Base-by-base conservation (phyloP, 1,284 basidiomycete species). In the Vanrija sp. region DNA sequence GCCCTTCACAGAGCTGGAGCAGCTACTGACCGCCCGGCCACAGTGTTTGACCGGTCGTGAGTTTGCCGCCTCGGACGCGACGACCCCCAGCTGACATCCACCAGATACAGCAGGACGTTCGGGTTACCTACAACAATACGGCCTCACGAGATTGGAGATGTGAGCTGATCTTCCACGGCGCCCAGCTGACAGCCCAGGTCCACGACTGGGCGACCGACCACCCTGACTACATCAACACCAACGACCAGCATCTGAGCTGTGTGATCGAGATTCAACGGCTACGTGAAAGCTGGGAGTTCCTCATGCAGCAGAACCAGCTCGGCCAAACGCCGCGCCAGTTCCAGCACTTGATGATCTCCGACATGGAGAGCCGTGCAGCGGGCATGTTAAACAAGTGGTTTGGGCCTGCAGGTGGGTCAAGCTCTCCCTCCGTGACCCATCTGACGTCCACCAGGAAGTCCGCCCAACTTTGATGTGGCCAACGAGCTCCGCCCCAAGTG, bases 241-340 rank as follows among this genome's bases (percentile, higher is more conserved):
- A 23, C 15, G 56, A 58, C 48, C 45, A 44, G 35, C 56, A 54
- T 18, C 45, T 58, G 10, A 39, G 48, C 31, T 51, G 41, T 20
- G 49, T 47, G 20, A 41, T 54, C 3, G 48, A 50, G 12, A 14
- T 24, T 25, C 19, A 38, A 12, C 31, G 31, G 12, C 22, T 47
- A 1, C 37, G 45, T 4, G 37, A 47, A 19, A 20, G 19, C 45
- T 47, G 45, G 45, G 45, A 47, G 36, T 25, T 38, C 4, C n/a
- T 47, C 5, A 22, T 47, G 7, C 35, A 23, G 15, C 42, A 47
- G 12, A 16, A 24, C 35, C 18, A 9, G 6, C 42, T 27, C 8
- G 15, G 35, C 22, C 15, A 39, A 12, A n/a, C 38, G 2, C n/a
- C n/a, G 3, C 38, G 38, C 38, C 38, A n/a, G n/a, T 37, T 38